These are phyloP conservation scores for Apiospora kogelbergensis DNA, from an alignment of 2,329 filamentous ascomycete species.

Conservation along the genomic window DNA sequence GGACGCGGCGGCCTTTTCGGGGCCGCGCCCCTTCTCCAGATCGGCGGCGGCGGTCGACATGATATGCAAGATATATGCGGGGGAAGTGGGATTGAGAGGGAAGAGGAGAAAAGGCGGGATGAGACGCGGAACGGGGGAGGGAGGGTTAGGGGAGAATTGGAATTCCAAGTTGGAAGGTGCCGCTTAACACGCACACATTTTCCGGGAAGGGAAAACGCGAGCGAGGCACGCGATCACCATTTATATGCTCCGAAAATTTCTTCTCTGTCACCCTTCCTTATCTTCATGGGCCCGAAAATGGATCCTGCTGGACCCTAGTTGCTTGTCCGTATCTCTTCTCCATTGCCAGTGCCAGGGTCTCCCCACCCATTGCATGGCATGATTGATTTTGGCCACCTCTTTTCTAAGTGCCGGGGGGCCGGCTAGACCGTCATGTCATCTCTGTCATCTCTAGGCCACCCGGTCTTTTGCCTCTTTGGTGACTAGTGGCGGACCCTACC, in stretches of 20 bases:
- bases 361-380: neutral
- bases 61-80: neutral
- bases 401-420: neutral
- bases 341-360: neutral
- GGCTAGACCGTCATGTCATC: neutral
- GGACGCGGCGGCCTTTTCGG: neutral
- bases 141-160: neutral
- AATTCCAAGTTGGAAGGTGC: constrained; percentile 7
- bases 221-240: neutral
- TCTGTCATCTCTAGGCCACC: too few species aligned
- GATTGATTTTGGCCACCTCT: neutral
- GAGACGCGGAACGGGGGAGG: neutral
- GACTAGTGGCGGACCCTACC: neutral
- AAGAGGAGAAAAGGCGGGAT: neutral
- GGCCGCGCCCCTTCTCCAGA: neutral
- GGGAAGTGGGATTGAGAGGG: neutral
- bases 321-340: neutral
- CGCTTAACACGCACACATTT: constrained; percentile 4
- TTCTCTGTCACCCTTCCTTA: neutral
- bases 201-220: neutral
- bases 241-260: neutral
- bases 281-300: neutral
- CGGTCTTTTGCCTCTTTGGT: neutral
- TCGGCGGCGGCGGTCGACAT: neutral
- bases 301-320: neutral